Base-by-base conservation (phyloP, 192 early-diverging fungal species). In the Blastocladiella britannica region DNA sequence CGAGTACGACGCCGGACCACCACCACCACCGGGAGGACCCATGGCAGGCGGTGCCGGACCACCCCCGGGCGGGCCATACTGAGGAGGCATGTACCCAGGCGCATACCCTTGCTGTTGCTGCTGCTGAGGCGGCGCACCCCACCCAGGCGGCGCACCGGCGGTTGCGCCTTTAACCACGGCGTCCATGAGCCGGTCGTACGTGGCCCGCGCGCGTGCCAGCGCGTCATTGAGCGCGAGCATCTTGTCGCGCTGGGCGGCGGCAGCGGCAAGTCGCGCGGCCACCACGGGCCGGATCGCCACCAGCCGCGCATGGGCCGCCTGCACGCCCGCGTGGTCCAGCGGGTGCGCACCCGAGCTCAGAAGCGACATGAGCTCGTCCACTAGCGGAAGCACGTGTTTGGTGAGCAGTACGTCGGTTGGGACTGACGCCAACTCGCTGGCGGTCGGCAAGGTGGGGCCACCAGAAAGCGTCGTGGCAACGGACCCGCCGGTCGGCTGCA, bases 311-410 rank as follows among this genome's bases (percentile, higher is more conserved):
- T 47, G n/a, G 37, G 37, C 37, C 37, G 37, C 37, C n/a, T 47
- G 37, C 15, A 47, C 37, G 15, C 37, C 37, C 15, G 37, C 37
- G 37, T 20, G 37, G 37, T 20, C 3, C 15, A 20, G 0, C 15
- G 37, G 0, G 37, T 47, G 37, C 37, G 5, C 7, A 20, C 15
- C 15, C 15, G 37, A 9, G 15, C 15, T 20, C 15, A 53, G 56
- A 31, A 26, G 22, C 63, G 31, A 8, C 28, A 20, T 57, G 30
- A 23, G 61, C 56, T 9, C 52, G 30, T 24, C 56, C 60, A 53
- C 25, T 29, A 37, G 9, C 51, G 24, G 52, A 24, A 51, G 15
- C 20, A 24, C 7, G 25, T 15, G 3, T 28, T 54, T n/a, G 52
- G 61, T n/a, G 28, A 20, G 8, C 28, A 18, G 8, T 51, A 8